A percentile compares a stretch with the other conserved stretches of the same genome.
These are phyloP conservation scores for Rhododendron simsii DNA, from an alignment of 148 eudicot genomes.

Conservation along the genomic window DNA sequence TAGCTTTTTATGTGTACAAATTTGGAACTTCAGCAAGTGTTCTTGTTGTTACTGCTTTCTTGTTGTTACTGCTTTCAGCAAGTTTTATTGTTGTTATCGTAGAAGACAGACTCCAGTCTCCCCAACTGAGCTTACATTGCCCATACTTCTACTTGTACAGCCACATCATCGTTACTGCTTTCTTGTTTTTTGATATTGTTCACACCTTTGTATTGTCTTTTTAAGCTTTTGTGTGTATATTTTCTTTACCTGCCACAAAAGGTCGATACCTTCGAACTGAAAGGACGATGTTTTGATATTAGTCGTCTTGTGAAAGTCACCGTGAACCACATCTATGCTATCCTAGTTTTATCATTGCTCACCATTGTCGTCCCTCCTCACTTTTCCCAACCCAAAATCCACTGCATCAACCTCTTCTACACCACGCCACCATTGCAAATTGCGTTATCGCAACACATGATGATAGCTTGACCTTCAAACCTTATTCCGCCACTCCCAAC, in stretches of 20 bases:
- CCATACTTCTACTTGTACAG: background rate
- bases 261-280: background rate
- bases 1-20: no score
- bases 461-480: no score
- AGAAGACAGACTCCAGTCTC: background rate
- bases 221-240: background rate
- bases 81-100: no score
- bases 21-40: no score
- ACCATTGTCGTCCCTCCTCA: no score
- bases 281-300: background rate
- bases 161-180: background rate
- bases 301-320: background rate
- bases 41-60: no score
- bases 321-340: background rate
- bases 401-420: no score
- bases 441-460: no score
- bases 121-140: background rate
- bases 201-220: background rate
- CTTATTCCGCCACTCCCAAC: no score
- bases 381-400: no score
- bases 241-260: background rate
- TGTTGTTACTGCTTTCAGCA: no score
- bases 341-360: background rate
- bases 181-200: background rate
- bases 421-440: no score